Conservation (phyloP, 768 basidiomycete species). For the Lactarius pseudohatsudake region DNA sequence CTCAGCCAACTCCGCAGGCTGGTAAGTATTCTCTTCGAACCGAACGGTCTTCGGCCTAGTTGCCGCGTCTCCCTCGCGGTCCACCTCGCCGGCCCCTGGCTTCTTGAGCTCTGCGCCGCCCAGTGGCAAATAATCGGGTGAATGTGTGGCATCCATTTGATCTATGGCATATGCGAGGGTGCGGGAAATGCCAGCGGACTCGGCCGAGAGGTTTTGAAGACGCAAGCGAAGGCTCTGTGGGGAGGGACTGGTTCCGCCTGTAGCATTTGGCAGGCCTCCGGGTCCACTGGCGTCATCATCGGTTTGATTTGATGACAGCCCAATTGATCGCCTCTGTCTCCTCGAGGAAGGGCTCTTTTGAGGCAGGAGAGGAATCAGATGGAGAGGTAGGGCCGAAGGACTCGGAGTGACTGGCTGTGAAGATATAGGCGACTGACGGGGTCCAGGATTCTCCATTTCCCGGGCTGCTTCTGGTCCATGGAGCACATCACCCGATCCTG, state of each 20-base stretch:
- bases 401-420: not conserved
- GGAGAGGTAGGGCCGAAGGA: conserved; percentile 1
- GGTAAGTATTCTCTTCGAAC: not conserved
- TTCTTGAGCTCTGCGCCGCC: not conserved
- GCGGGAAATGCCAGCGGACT: conserved; percentile 9
- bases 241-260: not conserved
- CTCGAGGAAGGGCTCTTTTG: not conserved
- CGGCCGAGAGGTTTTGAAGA: not conserved
- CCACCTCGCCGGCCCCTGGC: not conserved
- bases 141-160: conserved; percentile 38
- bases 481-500: not conserved
- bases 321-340: not conserved
- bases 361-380: conserved; percentile 9
- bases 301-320: not conserved
- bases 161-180: conserved; percentile 31
- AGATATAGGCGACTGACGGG: not conserved
- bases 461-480: not conserved
- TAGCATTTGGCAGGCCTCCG: not conserved
- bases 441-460: conserved; percentile 6
- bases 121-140: conserved; percentile 30
- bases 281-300: not conserved
- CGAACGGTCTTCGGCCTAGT: not conserved
- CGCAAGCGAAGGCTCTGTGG: not conserved
- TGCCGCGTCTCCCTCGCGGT: not conserved
- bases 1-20: not conserved